Evolutionary conservation across 768 basidiomycete species (phyloP).

Genomic region (Nidularia sp.): DNA sequence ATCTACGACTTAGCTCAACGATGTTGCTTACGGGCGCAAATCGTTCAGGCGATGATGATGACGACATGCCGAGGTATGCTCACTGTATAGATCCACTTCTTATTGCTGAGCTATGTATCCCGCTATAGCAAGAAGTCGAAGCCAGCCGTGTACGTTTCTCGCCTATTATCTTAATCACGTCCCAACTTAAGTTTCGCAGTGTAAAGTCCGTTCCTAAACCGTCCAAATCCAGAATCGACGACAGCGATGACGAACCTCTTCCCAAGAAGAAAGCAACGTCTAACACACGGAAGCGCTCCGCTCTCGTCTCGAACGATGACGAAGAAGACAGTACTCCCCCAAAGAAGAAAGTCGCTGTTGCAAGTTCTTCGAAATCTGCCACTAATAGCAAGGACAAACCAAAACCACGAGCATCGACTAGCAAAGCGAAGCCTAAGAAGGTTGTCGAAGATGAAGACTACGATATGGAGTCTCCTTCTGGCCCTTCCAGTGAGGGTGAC

Average conservation of each 20-base stretch:
- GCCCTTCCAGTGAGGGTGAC: not conserved
- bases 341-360: conserved; percentile 33
- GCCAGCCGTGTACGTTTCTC: not conserved
- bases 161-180: not conserved
- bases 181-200: not conserved
- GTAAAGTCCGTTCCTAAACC: conserved; percentile 2
- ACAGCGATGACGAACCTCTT: conserved; percentile 16
- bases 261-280: conserved; percentile 7
- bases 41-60: conserved; percentile 13
- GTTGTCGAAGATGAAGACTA: conserved; percentile 6
- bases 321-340: conserved; percentile 33
- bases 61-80: not conserved
- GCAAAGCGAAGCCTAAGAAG: conserved; percentile 4
- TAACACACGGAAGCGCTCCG: conserved; percentile 26
- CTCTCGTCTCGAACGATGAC: conserved; percentile 33
- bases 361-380: conserved; percentile 6
- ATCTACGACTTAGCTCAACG: not conserved
- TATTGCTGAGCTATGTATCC: not conserved
- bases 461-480: conserved; percentile 4
- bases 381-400: conserved; percentile 6
- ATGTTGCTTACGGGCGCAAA: not conserved
- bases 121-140: not conserved
- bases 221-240: conserved; percentile 10
- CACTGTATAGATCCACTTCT: not conserved
- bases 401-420: conserved; percentile 15